These are phyloP conservation scores for Colletotrichum camelliae DNA, from an alignment of 2,329 filamentous ascomycete genomes.

Conservation along the genomic window DNA sequence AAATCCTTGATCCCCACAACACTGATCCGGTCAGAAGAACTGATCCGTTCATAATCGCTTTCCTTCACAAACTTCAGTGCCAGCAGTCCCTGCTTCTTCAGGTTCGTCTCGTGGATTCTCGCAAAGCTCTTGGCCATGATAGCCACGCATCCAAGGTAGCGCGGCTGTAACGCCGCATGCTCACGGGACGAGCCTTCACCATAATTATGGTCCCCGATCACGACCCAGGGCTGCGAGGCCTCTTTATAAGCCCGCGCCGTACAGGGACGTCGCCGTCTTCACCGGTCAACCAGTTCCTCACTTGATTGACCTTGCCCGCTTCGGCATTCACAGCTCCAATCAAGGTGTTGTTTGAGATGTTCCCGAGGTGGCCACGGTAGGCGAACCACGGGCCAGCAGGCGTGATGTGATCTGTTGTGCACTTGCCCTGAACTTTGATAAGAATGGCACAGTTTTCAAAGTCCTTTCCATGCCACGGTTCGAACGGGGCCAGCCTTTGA, in stretches of 20 bases:
- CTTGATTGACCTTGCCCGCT: conserved; percentile 70
- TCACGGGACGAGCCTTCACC: conserved; percentile 85
- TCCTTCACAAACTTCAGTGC: conserved; percentile 63
- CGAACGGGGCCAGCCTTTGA: conserved; percentile 72
- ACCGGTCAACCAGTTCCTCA: conserved; percentile 37
- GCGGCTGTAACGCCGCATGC: conserved; percentile 84
- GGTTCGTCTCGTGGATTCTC: conserved; percentile 90
- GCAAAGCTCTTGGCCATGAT: conserved; percentile 84
- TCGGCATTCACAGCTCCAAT: conserved; percentile 36
- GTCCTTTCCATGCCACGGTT: conserved; percentile 75
- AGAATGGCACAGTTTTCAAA: conserved; percentile 70
- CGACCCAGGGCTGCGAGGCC: conserved; percentile 24
- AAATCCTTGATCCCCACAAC: neutral
- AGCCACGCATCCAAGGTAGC: conserved; percentile 81
- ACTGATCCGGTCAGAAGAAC: neutral
- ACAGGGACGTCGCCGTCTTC: conserved; percentile 71
- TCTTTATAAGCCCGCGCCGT: conserved; percentile 78
- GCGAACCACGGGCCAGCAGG: conserved; percentile 81
- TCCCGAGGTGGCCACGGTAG: conserved; percentile 80
- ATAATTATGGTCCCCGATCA: conserved; percentile 60
- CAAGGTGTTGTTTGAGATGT: conserved; percentile 84
- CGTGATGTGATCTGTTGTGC: conserved; percentile 80
- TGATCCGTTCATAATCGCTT: neutral
- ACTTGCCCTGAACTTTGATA: conserved; percentile 80
- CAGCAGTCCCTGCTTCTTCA: conserved; percentile 75